Evolutionary conservation across 2,329 filamentous ascomycete species (phyloP).

Genomic region (Fusarium domesticum): DNA sequence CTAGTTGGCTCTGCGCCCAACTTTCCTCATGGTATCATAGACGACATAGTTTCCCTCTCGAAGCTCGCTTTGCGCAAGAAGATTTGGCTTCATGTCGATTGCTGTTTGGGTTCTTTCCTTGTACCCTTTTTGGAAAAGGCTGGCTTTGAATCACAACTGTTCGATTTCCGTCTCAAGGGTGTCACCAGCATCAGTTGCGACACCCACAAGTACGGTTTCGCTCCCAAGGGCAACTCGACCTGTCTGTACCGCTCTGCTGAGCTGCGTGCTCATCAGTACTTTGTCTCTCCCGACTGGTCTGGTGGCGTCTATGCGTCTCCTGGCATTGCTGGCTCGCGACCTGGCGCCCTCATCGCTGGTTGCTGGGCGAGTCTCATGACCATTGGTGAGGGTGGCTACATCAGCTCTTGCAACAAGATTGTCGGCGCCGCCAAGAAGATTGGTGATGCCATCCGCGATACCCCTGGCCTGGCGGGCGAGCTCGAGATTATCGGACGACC

Average conservation of each 20-base stretch:
- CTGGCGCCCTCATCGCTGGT: constrained; percentile 89
- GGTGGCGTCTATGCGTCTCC: constrained; percentile 96
- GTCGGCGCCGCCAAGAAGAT: constrained; percentile 85
- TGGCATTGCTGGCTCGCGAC: constrained; percentile 84
- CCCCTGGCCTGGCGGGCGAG: constrained; percentile 66
- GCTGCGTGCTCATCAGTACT: constrained; percentile 90
- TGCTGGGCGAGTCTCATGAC: constrained; percentile 93
- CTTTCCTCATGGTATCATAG: constrained; percentile 97
- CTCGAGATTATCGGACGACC: constrained; percentile 80
- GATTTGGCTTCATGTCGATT: constrained; percentile 92
- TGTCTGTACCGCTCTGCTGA: constrained; percentile 80
- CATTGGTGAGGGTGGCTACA: constrained; percentile 83
- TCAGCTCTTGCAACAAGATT: constrained; percentile 82
- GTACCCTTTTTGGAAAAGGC: constrained; percentile 88
- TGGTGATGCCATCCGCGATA: constrained; percentile 66
- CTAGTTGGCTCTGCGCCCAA: constrained; percentile 95
- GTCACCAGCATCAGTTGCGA: constrained; percentile 96
- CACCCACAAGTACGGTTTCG: constrained; percentile 98
- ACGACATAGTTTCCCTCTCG: constrained; percentile 85
- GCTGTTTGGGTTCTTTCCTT: constrained; percentile 93
- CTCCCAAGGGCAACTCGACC: constrained; percentile 94
- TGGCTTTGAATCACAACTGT: constrained; percentile 84
- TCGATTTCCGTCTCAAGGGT: constrained; percentile 91
- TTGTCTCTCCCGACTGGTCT: constrained; percentile 90
- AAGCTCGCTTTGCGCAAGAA: constrained; percentile 75